phyloP scores from a whole-genome alignment of 1,284 basidiomycete species.

The Naganishia cerealis region DNA sequence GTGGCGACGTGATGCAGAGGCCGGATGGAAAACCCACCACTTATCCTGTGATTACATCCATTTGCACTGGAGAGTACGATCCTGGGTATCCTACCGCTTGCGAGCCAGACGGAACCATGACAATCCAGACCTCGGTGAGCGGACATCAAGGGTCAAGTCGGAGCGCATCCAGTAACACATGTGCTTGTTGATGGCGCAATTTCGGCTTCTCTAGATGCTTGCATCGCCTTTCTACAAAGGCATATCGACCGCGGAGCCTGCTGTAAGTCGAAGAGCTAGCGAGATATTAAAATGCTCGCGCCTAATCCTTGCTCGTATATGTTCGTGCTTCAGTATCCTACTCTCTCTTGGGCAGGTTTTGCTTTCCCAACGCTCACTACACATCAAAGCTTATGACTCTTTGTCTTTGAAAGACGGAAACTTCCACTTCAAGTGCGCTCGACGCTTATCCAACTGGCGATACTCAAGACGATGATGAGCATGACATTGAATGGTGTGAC shows the following conservation, averaged over 20 bases:
- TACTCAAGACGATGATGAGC: neutral
- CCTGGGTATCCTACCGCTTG: neutral
- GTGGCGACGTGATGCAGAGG: neutral
- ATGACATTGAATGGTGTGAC: slow-evolving; percentile 2
- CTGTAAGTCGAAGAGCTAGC: too few species aligned
- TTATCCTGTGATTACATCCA: neutral
- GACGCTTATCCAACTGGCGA: neutral
- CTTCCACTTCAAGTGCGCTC: neutral
- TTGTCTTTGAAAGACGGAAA: neutral
- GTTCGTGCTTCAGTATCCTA: neutral
- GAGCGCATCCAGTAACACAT: neutral
- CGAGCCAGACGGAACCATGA: neutral
- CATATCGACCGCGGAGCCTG: too few species aligned
- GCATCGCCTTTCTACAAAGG: too few species aligned
- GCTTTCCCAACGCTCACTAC: neutral
- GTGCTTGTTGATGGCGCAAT: too few species aligned
- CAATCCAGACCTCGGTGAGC: slow-evolving; percentile 14
- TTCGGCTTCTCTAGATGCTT: too few species aligned
- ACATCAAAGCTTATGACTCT: neutral
- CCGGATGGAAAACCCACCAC: neutral
- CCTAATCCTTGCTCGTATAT: too few species aligned
- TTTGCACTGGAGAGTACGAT: neutral
- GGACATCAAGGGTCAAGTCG: neutral
- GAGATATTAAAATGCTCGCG: too few species aligned
- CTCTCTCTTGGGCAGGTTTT: too few species aligned